A percentile compares a stretch with the other conserved stretches of the same genome.
Conservation (phyloP, 352 stramenopile genomes). For the Phytophthora colocasiae region DNA sequence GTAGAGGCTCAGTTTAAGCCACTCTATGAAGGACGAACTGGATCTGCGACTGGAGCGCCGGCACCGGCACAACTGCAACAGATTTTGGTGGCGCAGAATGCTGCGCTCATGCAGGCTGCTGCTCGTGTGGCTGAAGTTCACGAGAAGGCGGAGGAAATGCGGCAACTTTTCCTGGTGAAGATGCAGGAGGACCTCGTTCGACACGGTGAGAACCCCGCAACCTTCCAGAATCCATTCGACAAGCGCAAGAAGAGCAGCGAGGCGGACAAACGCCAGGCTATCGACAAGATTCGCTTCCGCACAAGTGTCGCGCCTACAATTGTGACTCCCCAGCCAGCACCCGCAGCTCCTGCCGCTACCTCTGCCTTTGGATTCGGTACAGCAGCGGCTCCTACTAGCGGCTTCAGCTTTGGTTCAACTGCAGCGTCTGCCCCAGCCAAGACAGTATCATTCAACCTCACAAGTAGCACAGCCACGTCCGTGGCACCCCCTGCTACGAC, state of each 20-base stretch:
- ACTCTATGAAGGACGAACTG: slow-evolving; percentile 44
- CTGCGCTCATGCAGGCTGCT: slow-evolving; percentile 76
- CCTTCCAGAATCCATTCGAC: slow-evolving; percentile 80
- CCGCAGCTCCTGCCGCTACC: slow-evolving; percentile 24
- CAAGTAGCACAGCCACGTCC: slow-evolving; percentile 37
- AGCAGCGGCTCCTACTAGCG: slow-evolving; percentile 27
- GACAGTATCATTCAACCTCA: slow-evolving; percentile 70
- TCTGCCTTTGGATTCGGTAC: slow-evolving; percentile 59
- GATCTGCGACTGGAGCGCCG: slow-evolving; percentile 12
- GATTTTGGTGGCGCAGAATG: slow-evolving; percentile 81
- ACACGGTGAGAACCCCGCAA: slow-evolving; percentile 61
- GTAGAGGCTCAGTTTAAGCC: slow-evolving; percentile 73
- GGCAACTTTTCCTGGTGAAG: slow-evolving; percentile 68
- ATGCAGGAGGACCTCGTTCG: slow-evolving; percentile 68
- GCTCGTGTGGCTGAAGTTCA: slow-evolving; percentile 80
- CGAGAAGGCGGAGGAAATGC: slow-evolving; percentile 77
- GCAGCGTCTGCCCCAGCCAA: slow-evolving; percentile 48
- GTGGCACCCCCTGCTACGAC: slow-evolving; percentile 29
- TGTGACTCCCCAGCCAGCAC: slow-evolving; percentile 36
- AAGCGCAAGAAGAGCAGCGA: slow-evolving; percentile 80
- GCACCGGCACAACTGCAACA: slow-evolving; percentile 65
- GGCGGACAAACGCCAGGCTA: slow-evolving; percentile 59
- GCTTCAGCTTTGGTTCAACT: slow-evolving; percentile 50
- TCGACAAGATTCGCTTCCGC: slow-evolving; percentile 84
- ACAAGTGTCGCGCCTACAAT: slow-evolving; percentile 79